phyloP scores from a whole-genome alignment of 805 yeast species.

The Metschnikowia rubicola region DNA sequence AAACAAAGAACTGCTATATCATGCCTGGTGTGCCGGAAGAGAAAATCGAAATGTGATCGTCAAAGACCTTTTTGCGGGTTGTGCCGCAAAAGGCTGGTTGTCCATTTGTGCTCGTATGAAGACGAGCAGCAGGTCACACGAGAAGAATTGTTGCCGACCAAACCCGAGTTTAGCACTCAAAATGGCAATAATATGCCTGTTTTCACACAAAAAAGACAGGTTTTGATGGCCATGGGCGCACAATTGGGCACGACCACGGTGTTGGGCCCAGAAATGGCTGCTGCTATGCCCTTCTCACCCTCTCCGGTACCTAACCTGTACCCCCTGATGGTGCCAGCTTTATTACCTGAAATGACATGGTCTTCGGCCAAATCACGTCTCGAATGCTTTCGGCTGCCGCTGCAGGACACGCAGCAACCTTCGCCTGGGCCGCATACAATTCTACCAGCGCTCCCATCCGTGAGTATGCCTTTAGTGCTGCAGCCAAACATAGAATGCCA shows the following conservation, averaged over 20 bases:
- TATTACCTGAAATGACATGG: not conserved
- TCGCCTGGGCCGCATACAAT: no score
- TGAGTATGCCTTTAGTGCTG: no score
- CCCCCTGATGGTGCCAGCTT: not conserved
- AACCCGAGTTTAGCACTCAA: no score
- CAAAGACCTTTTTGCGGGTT: conserved; percentile 42
- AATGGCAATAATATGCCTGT: no score
- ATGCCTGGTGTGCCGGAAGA: conserved; percentile 42
- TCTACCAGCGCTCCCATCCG: no score
- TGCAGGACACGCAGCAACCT: no score
- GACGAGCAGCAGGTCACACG: conserved; percentile 7
- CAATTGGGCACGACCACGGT: not conserved
- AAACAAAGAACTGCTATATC: conserved; percentile 41
- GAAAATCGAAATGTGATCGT: conserved; percentile 43
- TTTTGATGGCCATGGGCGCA: not conserved
- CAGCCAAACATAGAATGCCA: no score
- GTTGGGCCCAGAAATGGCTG: no score
- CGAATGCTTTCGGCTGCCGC: not conserved
- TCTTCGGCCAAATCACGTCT: not conserved
- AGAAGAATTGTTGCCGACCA: no score
- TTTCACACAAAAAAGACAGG: no score
- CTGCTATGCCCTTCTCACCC: not conserved
- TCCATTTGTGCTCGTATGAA: conserved; percentile 42
- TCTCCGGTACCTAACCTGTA: not conserved
- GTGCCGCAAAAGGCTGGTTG: conserved; percentile 40